phyloP scores from a whole-genome alignment of 768 basidiomycete genomes.

The Plicaturopsis crispa region DNA sequence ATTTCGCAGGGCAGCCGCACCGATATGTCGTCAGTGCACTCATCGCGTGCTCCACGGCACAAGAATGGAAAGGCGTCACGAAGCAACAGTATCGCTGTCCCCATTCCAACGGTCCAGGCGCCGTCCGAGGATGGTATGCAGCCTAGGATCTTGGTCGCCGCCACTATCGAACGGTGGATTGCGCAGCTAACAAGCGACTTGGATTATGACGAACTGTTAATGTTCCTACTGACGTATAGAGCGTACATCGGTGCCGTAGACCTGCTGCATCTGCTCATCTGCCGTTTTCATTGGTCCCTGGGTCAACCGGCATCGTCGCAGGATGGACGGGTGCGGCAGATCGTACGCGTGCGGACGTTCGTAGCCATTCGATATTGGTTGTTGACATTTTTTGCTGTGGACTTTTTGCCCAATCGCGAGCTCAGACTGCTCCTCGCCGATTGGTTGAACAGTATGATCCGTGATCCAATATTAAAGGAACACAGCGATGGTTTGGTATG shows the following conservation, averaged over 20 bases:
- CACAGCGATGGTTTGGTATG: constrained; percentile 68
- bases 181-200: constrained; percentile 84
- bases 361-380: constrained; percentile 89
- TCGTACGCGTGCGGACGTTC: constrained; percentile 85
- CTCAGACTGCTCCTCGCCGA: constrained; percentile 63
- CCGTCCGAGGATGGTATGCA: constrained; percentile 21
- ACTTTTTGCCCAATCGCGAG: constrained; percentile 78
- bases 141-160: constrained; percentile 64
- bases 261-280: constrained; percentile 74
- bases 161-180: constrained; percentile 91
- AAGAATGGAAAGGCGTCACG: constrained; percentile 19
- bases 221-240: constrained; percentile 90
- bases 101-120: constrained; percentile 10
- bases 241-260: constrained; percentile 76
- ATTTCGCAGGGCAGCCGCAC: constrained; percentile 29
- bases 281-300: constrained; percentile 86
- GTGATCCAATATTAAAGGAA: constrained; percentile 61
- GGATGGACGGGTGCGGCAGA: constrained; percentile 65
- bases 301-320: constrained; percentile 37
- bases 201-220: constrained; percentile 79
- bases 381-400: constrained; percentile 82
- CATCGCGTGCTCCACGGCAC: constrained; percentile 29
- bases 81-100: background rate
- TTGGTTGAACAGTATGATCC: constrained; percentile 75
- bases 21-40: constrained; percentile 27